Evolutionary conservation across 2,329 filamentous ascomycete genomes (phyloP).

Genomic region (Venturiaceae sp.): DNA sequence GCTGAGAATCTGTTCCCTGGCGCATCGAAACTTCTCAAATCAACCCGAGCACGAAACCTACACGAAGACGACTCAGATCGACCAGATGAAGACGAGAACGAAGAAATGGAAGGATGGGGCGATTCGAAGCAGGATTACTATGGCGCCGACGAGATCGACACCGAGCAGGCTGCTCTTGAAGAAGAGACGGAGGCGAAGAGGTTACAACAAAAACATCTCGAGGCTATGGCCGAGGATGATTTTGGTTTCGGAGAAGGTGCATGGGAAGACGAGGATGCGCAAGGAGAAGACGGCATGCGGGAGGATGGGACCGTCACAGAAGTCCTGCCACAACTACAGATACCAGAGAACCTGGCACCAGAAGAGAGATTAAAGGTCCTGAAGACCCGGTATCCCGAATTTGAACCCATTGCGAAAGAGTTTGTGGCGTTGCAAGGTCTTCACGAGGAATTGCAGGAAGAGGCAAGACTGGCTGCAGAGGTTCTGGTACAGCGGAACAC

Average conservation of each 20-base stretch:
- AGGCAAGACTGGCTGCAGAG: conserved; percentile 48
- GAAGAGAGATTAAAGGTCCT: conserved; percentile 70
- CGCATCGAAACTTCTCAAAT: conserved; percentile 12
- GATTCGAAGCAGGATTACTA: conserved; percentile 86
- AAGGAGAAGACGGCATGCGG: conserved; percentile 32
- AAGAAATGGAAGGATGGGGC: conserved; percentile 69
- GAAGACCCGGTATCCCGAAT: conserved; percentile 79
- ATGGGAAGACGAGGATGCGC: conserved; percentile 55
- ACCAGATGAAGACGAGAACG: conserved; percentile 34
- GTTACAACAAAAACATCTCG: conserved; percentile 81
- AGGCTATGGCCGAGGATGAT: conserved; percentile 82
- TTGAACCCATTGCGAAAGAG: conserved; percentile 76
- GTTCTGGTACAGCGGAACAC: conserved; percentile 14
- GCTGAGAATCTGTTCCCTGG: conserved; percentile 17
- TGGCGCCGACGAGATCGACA: conserved; percentile 68
- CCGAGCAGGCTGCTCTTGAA: conserved; percentile 67
- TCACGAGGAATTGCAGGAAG: conserved; percentile 48
- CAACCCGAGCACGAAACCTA: conserved; percentile 13
- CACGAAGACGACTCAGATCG: not conserved
- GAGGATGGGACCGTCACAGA: conserved; percentile 61
- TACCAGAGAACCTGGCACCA: conserved; percentile 67
- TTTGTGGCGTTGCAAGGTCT: conserved; percentile 58
- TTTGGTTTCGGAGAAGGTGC: conserved; percentile 88
- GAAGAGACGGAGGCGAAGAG: conserved; percentile 86
- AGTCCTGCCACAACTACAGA: conserved; percentile 72